Evolutionary conservation across 208 protist species (phyloP), one percentile per base, ranked within the genome.

Genomic region (Polymyxa betae): DNA sequence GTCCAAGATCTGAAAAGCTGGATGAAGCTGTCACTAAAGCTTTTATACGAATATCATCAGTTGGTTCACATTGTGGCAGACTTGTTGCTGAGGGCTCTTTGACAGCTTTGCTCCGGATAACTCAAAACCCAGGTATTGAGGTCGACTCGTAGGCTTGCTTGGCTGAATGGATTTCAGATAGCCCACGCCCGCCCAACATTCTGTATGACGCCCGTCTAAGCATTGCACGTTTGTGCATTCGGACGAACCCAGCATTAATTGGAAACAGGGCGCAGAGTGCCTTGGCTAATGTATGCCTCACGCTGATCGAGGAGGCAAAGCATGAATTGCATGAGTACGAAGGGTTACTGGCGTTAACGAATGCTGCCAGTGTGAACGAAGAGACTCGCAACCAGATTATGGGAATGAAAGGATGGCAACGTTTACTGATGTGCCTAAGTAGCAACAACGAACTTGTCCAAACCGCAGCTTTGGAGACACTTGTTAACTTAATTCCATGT

Each of bases 301-400:
- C 5, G 72, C n/a, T 82, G 16, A 5, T 82, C 16, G 72, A 82
- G 72, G 5, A 5, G 72, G n/a, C 72, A 5, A 5, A 20, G n/a
- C 72, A 82, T n/a, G 72, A 82, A n/a, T 38, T 82, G 72, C 72
- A 82, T n/a, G 72, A 82, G 72, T 82, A 82, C 72, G 72, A 82
- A n/a, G 72, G 16, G n/a, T 35, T 82, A 20, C 72, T 82, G 72
- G 72, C 72, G 72, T 43, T 82, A n/a, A 82, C 72, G 72, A 82
- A 82, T n/a, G 72, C 35, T 5, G n/a, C 72, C 72, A 82, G 72
- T n/a, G 16, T 43, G 35, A n/a, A 82, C 72, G 72, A 82, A n/a
- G 72, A 82, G 35, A 43, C 72, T 43, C 72, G 72, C 35, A n/a
- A 82, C 16, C 72, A n/a, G 16, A 82, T 82, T n/a, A 5, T 82